Conservation (phyloP, 208 protist genomes). For the Leishmania braziliensis region DNA sequence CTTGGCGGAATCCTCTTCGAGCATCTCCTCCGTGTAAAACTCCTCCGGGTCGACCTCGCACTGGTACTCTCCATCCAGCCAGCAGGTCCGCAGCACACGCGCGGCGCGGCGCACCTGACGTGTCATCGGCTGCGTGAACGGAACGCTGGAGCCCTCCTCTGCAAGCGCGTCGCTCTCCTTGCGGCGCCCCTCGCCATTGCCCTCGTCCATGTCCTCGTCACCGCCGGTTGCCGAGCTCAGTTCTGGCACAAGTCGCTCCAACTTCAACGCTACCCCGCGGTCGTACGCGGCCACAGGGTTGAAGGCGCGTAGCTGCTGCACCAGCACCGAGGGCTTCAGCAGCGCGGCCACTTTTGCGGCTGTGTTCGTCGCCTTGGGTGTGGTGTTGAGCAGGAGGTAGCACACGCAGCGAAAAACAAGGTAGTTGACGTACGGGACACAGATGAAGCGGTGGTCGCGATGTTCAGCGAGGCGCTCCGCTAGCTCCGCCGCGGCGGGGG, state of each 20-base stretch:
- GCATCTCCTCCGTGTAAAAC: slow-evolving; percentile 55
- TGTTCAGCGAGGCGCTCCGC: slow-evolving; percentile 36
- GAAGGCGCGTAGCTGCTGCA: slow-evolving; percentile 75
- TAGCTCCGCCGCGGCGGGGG: slow-evolving; percentile 38
- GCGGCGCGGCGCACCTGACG: slow-evolving; percentile 71
- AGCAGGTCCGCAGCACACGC: slow-evolving; percentile 66
- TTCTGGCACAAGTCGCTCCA: slow-evolving; percentile 42
- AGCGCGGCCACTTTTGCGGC: slow-evolving; percentile 75
- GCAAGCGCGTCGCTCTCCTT: slow-evolving; percentile 20
- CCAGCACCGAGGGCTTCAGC: slow-evolving; percentile 81
- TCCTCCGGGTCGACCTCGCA: slow-evolving; percentile 51
- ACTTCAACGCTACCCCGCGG: slow-evolving; percentile 37
- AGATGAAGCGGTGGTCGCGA: slow-evolving; percentile 54
- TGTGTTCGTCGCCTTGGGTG: slow-evolving; percentile 64
- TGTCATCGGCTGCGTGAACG: slow-evolving; percentile 58
- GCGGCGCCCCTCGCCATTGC: slow-evolving; percentile 13
- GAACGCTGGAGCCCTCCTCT: slow-evolving; percentile 32
- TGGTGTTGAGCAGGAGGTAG: slow-evolving; percentile 76
- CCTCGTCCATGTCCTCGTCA: slow-evolving; percentile 12
- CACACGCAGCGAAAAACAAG: slow-evolving; percentile 73
- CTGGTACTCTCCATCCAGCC: slow-evolving; percentile 74
- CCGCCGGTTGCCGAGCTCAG: slow-evolving; percentile 22
- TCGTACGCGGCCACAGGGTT: slow-evolving; percentile 79
- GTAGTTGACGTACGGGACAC: slow-evolving; percentile 59
- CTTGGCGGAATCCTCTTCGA: slow-evolving; percentile 41